These are phyloP conservation scores for Verticillium longisporum DNA, from an alignment of 2,329 filamentous ascomycete species.

Conservation along the genomic window DNA sequence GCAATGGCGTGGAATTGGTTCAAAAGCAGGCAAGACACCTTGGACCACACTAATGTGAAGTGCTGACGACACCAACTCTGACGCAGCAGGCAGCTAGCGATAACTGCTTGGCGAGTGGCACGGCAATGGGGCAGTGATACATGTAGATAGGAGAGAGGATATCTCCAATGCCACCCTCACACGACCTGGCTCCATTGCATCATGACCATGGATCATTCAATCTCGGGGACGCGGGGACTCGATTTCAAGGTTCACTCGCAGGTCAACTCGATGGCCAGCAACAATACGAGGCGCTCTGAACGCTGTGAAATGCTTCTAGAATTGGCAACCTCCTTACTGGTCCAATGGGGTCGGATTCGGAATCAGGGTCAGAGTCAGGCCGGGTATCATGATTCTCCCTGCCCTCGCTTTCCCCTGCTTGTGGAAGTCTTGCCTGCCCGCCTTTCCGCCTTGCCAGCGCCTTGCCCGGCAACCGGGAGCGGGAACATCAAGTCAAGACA, in stretches of 20 bases:
- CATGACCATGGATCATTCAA: neutral
- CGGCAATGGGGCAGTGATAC: neutral
- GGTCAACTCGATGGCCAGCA: neutral
- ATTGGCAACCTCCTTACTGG: neutral
- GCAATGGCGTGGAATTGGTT: neutral
- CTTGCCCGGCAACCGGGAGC: neutral
- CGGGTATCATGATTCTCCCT: neutral
- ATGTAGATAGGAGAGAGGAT: neutral
- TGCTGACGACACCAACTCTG: neutral
- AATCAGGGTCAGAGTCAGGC: neutral
- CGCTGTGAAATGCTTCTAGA: neutral
- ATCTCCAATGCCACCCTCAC: neutral
- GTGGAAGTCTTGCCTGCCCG: neutral
- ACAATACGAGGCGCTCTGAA: neutral
- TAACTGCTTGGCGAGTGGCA: neutral
- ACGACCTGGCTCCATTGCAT: neutral
- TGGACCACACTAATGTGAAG: neutral
- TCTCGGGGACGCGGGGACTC: neutral
- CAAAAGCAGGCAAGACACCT: neutral
- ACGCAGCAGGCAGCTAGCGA: neutral
- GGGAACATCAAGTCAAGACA: neutral
- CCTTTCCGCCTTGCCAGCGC: neutral
- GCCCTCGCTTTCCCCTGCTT: neutral
- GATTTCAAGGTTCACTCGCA: neutral
- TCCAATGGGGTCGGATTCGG: neutral